phyloP scores from a whole-genome alignment of 2,329 filamentous ascomycete species.

The Aspergillus awamori region DNA sequence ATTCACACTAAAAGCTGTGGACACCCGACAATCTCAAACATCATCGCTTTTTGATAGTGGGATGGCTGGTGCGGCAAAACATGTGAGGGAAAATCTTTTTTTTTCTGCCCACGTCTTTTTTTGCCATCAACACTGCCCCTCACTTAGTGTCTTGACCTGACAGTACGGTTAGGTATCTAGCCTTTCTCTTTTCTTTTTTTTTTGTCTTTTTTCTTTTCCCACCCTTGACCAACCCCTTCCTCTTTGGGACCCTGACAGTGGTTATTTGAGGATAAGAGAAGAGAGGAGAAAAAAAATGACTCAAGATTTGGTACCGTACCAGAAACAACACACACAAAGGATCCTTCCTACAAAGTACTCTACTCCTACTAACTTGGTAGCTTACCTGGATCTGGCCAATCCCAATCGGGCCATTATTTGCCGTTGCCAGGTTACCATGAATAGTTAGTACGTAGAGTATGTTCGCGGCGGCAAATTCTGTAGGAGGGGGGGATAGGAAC shows the following conservation, averaged over 20 bases:
- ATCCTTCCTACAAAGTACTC: background rate
- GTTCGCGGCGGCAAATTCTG: background rate
- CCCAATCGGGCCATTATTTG: constrained; percentile 18
- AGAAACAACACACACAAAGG: constrained; percentile 5
- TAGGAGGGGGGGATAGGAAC: background rate
- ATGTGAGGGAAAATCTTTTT: constrained; percentile 8
- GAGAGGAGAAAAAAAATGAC: background rate
- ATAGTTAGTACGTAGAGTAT: too few relatives aligned
- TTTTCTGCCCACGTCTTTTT: constrained; percentile 10
- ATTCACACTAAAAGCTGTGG: constrained; percentile 5
- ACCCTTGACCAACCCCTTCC: background rate
- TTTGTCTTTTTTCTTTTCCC: background rate
- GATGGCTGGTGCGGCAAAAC: background rate
- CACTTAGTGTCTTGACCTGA: constrained; percentile 5
- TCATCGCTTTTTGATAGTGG: constrained; percentile 4
- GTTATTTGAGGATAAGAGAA: background rate
- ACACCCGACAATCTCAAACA: constrained; percentile 2
- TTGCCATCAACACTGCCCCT: constrained; percentile 18
- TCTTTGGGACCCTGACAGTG: constrained; percentile 7
- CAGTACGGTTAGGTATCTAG: background rate
- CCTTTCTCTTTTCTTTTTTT: background rate
- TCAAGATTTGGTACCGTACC: constrained; percentile 7
- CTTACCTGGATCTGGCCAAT: constrained; percentile 21
- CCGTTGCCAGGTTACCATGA: constrained; percentile 12
- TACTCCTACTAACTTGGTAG: background rate